phyloP scores from a whole-genome alignment of 192 early-diverging fungal species.

The Linnemannia hyalina region DNA sequence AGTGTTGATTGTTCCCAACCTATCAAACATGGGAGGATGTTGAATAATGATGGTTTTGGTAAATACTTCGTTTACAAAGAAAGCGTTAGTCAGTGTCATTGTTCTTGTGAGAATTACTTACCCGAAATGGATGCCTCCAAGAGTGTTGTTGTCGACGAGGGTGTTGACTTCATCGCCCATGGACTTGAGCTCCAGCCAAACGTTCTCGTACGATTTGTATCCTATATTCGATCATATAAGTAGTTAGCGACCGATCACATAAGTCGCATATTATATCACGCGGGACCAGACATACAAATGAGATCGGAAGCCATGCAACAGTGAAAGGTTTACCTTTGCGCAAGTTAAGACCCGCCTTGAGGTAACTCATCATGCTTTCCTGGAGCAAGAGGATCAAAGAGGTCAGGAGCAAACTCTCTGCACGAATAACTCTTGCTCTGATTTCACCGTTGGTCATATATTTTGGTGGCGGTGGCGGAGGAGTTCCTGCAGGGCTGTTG shows the following conservation, averaged over 20 bases:
- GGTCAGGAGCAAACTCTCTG: conserved; percentile 64
- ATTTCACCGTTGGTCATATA: conserved; percentile 67
- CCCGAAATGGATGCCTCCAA: conserved; percentile 69
- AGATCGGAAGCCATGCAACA: neutral
- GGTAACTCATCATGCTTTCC: conserved; percentile 66
- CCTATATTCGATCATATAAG: conserved; percentile 18
- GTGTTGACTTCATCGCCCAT: conserved; percentile 58
- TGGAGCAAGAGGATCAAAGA: conserved; percentile 61
- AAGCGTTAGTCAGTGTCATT: neutral
- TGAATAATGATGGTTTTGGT: neutral
- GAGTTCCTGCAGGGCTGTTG: conserved; percentile 39
- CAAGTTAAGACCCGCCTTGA: conserved; percentile 66
- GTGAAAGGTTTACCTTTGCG: conserved; percentile 58
- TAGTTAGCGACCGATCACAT: neutral
- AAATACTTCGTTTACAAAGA: neutral
- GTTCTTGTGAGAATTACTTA: conserved; percentile 10
- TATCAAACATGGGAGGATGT: neutral
- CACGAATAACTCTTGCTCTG: conserved; percentile 64
- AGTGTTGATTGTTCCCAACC: conserved; percentile 58
- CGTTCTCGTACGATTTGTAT: conserved; percentile 65
- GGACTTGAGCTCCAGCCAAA: conserved; percentile 63
- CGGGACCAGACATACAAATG: too few relatives aligned
- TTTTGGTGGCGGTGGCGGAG: conserved; percentile 21
- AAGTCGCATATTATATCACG: neutral
- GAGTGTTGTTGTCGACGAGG: conserved; percentile 63